Base-by-base conservation (phyloP, 177 flowering plant genomes). In the Vitis hybrid region DNA sequence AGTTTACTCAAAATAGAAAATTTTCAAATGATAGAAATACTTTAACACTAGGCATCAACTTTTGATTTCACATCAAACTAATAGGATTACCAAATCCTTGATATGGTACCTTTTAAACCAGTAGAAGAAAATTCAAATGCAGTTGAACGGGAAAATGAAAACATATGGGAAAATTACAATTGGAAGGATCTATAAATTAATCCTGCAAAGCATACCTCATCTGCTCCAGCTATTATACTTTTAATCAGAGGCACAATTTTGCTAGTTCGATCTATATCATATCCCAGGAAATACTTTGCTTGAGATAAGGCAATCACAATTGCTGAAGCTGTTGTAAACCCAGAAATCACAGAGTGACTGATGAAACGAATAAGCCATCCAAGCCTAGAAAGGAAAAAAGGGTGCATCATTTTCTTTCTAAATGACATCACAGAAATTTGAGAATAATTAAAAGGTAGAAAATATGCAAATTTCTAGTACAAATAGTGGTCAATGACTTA, bases 291-390 rank as follows among this genome's bases (percentile, higher is more conserved):
- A 71, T 93, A 90, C 73, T 96, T 96, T 72, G 84, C 91, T 86
- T 96, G 98, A 67, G 99, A 96, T 70, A 96, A 76, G 56, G 82
- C 98, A 78, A 96, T 96, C 58, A 90, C 89, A 75, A 96, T 78
- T 68, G 99, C 99, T 39, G 98, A 96, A 66, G 99, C 88, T 52
- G 97, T 86, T 16, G 99, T 93, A 76, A 96, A 96, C 70, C 99
- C 99, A 84, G 99, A 96, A 69, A 93, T 96, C 66, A 96, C 99
- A 65, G 98, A 86, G 78, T 92, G 99, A 76, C 97, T 96, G 73
- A 93, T 89, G 79, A 96, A 96, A 62, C 99, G 97, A 68, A 96
- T 78, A 70, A 93, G 82, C 98, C 99, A 96, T 65, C 99, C 98
- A 68, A 93, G 90, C 90, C 99, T 96, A 80, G 16, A 66, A 73